Evolutionary conservation across 495 filamentous ascomycete species (phyloP).

Genomic region (Neurospora tetrasperma): DNA sequence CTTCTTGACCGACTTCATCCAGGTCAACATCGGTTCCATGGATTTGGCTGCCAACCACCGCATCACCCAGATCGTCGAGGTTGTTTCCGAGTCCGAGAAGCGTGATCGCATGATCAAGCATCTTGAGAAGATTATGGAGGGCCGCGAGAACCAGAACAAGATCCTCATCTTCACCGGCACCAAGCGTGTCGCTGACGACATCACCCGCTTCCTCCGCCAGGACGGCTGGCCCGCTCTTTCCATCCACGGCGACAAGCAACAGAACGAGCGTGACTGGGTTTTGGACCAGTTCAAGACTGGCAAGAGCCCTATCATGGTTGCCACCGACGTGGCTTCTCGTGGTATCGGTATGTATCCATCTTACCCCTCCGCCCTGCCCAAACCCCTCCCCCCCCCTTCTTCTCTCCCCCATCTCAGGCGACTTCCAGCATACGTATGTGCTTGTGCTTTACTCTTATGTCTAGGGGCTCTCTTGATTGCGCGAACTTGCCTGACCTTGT

Average conservation of each 20-base stretch:
- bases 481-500: slow-evolving; percentile 79
- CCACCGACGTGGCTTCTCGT: slow-evolving; percentile 96
- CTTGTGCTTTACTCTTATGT: slow-evolving; percentile 88
- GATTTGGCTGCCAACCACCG: slow-evolving; percentile 97
- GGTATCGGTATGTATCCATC: slow-evolving; percentile 97
- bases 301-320: slow-evolving; percentile 91
- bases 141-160: slow-evolving; percentile 69
- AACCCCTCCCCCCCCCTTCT: slow-evolving; percentile 31
- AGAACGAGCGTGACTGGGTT: slow-evolving; percentile 99
- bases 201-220: slow-evolving; percentile 96
- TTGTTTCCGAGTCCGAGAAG: slow-evolving; percentile 94
- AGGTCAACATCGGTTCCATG: slow-evolving; percentile 97
- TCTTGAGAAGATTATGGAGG: slow-evolving; percentile 95
- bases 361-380: slow-evolving; percentile 30
- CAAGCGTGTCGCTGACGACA: slow-evolving; percentile 96
- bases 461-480: slow-evolving; percentile 63
- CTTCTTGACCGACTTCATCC: slow-evolving; percentile 93
- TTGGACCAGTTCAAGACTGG: slow-evolving; percentile 99
- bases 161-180: slow-evolving; percentile 93
- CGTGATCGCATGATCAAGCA: slow-evolving; percentile 96
- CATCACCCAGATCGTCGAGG: slow-evolving; percentile 94
- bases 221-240: slow-evolving; percentile 98
- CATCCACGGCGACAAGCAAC: slow-evolving; percentile 98
- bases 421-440: slow-evolving; percentile 61
- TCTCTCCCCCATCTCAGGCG: slow-evolving; percentile 32